phyloP scores from a whole-genome alignment of 306 rosid genomes.

The Pterocarpus santalinus region DNA sequence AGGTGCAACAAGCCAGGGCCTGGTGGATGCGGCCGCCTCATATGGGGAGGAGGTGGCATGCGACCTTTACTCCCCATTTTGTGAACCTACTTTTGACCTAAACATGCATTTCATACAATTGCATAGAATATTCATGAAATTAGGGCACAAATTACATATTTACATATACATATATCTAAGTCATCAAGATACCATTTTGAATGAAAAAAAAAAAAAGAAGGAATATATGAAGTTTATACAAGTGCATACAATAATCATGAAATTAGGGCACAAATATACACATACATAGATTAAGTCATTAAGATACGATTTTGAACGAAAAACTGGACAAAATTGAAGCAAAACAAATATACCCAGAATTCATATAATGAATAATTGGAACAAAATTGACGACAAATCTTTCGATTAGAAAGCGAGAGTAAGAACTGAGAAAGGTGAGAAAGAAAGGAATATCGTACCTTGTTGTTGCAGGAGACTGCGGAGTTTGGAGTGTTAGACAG shows the following conservation, averaged over 20 bases:
- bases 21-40: constrained; percentile 67
- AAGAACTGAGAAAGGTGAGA: neutral
- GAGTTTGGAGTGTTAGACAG: neutral
- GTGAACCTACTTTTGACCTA: constrained; percentile 36
- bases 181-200: neutral
- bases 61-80: constrained; percentile 91
- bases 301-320: neutral
- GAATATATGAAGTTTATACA: neutral
- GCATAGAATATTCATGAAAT: constrained; percentile 12
- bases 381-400: neutral
- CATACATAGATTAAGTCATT: neutral
- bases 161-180: neutral
- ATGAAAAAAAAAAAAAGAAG: neutral
- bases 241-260: neutral
- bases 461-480: neutral
- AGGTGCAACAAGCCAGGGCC: constrained; percentile 67
- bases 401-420: neutral
- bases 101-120: neutral
- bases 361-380: neutral
- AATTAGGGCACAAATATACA: constrained; percentile 33
- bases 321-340: neutral
- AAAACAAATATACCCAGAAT: neutral
- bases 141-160: constrained; percentile 20
- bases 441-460: neutral
- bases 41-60: constrained; percentile 76